Conservation (phyloP, 2,329 filamentous ascomycete species). For the Colletotrichum paranaense region DNA sequence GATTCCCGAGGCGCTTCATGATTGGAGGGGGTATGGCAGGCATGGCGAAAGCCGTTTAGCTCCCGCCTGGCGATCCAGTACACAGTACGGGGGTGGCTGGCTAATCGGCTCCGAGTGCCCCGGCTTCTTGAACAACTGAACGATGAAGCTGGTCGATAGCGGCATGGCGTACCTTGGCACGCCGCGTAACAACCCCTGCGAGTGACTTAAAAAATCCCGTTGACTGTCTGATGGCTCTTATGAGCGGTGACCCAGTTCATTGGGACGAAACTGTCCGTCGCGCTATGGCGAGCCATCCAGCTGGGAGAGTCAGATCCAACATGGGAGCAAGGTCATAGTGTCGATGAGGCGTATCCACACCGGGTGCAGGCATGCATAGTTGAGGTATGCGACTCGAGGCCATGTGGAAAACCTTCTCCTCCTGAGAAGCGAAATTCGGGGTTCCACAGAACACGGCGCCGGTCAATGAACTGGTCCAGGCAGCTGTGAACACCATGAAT, state of each 20-base stretch:
- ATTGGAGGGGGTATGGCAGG: constrained; percentile 29
- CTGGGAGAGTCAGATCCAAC: too few relatives aligned
- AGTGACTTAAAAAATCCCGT: too few relatives aligned
- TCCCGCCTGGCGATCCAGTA: constrained; percentile 2
- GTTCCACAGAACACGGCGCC: too few relatives aligned
- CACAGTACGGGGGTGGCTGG: not conserved
- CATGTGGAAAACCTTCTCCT: too few relatives aligned
- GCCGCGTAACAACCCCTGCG: not conserved
- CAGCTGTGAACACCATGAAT: not conserved
- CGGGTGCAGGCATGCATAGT: too few relatives aligned
- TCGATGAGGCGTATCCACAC: not conserved
- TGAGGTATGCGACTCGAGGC: too few relatives aligned
- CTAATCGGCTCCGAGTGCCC: constrained; percentile 23
- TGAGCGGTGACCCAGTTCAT: not conserved
- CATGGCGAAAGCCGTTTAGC: not conserved
- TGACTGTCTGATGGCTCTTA: not conserved
- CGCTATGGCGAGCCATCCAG: not conserved
- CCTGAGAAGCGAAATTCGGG: not conserved
- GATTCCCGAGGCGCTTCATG: constrained; percentile 22
- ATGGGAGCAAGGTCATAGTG: not conserved
- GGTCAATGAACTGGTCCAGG: not conserved
- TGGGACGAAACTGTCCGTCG: not conserved
- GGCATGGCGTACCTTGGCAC: not conserved
- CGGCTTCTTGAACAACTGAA: not conserved
- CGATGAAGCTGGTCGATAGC: not conserved